These are phyloP conservation scores for Gastroboletus turbinatus DNA, from an alignment of 1,284 basidiomycete species.

Conservation along the genomic window DNA sequence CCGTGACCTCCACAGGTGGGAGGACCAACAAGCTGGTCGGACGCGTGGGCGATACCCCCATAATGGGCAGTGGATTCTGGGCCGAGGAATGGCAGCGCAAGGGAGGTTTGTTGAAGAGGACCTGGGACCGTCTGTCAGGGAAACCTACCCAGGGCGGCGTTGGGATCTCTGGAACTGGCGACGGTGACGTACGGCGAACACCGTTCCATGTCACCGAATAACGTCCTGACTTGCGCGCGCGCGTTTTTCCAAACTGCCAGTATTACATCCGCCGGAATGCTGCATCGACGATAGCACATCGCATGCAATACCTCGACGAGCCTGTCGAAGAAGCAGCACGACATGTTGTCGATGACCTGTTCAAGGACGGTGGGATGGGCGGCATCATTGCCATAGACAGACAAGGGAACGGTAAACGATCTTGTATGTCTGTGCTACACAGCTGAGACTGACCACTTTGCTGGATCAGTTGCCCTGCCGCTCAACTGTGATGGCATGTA, in stretches of 20 bases:
- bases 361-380: constrained; percentile 57
- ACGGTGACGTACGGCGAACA: constrained; percentile 63
- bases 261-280: constrained; percentile 75
- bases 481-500: constrained; percentile 82
- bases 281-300: constrained; percentile 62
- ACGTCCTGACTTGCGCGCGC: constrained; percentile 1
- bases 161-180: constrained; percentile 80
- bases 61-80: constrained; percentile 79
- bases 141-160: constrained; percentile 47
- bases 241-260: constrained; percentile 37
- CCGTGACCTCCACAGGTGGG: constrained; percentile 79
- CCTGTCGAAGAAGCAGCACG: constrained; percentile 54
- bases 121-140: constrained; percentile 43
- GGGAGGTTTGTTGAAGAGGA: constrained; percentile 37
- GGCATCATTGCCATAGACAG: constrained; percentile 72
- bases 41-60: constrained; percentile 78
- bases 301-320: constrained; percentile 63
- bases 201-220: constrained; percentile 2
- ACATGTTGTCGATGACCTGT: constrained; percentile 56
- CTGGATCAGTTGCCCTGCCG: constrained; percentile 57
- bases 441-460: constrained; percentile 6
- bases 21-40: constrained; percentile 81
- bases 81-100: constrained; percentile 67
- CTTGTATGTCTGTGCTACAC: neutral
- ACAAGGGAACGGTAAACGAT: constrained; percentile 56